Evolutionary conservation across 306 rosid species (phyloP).

Genomic region (Trichosanthes truncata): DNA sequence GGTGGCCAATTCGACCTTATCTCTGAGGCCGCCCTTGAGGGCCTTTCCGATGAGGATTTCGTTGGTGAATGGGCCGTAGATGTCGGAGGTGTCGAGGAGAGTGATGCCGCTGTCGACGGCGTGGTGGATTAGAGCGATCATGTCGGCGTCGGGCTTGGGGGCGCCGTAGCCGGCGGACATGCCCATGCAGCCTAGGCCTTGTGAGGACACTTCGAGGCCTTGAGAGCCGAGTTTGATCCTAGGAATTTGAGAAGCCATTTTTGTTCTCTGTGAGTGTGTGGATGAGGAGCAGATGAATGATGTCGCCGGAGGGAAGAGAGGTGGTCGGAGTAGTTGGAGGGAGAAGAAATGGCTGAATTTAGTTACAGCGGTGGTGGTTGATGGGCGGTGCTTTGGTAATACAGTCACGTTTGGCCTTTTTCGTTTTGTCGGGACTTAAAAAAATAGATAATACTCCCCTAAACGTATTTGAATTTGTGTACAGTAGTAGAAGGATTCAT

Average conservation of each 20-base stretch:
- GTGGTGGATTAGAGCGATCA: conserved; percentile 47
- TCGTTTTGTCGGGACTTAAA: too few relatives aligned
- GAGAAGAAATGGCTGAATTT: too few relatives aligned
- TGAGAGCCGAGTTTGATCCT: conserved; percentile 60
- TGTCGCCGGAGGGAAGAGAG: neutral
- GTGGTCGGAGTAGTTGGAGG: too few relatives aligned
- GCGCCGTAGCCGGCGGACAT: conserved; percentile 37
- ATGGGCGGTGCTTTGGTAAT: too few relatives aligned
- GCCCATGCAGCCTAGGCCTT: conserved; percentile 70
- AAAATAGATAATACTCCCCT: too few relatives aligned
- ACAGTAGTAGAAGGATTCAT: too few relatives aligned
- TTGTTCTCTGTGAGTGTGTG: neutral
- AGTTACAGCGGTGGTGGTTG: too few relatives aligned
- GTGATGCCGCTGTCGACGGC: conserved; percentile 51
- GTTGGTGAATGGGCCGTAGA: conserved; percentile 59
- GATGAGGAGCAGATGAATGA: neutral
- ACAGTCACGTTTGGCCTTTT: too few relatives aligned
- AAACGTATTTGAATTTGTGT: too few relatives aligned
- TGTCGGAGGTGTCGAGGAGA: conserved; percentile 53
- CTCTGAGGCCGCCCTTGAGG: conserved; percentile 26
- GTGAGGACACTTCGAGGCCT: conserved; percentile 49
- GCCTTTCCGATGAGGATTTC: conserved; percentile 29
- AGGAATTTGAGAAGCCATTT: conserved; percentile 24
- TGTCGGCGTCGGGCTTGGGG: conserved; percentile 2
- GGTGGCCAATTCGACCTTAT: conserved; percentile 34